Evolutionary conservation across 208 protist genomes (phyloP), one percentile per base, ranked within the genome.

Genomic region (Wallacemonas rigidus): DNA sequence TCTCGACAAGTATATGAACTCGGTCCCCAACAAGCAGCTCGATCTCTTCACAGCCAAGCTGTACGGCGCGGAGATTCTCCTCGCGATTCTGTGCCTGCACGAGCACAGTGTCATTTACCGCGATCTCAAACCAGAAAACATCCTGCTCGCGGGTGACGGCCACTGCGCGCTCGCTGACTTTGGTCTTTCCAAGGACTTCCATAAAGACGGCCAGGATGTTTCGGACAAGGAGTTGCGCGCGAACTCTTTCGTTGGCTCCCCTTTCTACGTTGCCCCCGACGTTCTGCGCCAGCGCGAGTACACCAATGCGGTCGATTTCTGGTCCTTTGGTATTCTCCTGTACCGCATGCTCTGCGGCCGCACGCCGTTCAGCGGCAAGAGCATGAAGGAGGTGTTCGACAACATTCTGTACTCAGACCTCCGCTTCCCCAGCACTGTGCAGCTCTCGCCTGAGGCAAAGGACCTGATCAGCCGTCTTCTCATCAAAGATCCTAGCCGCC

Each of bases 301-400:
- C 89, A 98, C 97, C 14, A 98, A 97, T 71, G 92, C 95, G 5
- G 95, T 99, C 6, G 98, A 99, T 80, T 99, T 98, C 86, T 99
- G 98, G 98, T 96, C 93, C 12, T 98, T 98, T 80, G 98, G 98
- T 54, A 98, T 98, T 64, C 72, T 99, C 9, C 81, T 99, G n/a
- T 99, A 98, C 85, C 96, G 98, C 75, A 98, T 99, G 96, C 76
- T 99, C 35, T 92, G 95, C 72, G 97, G 96, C 43, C 90, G 95
- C 55, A 87, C 95, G 47, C 97, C 97, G 15, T 99, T 99, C 79
- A 98, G 83, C 65, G 88, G 94, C 48, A 93, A 93, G 65, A 98
- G 89, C 72, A 96, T 96, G 87, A 92, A 93, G 69, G 92, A 95
- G 71, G 92, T 98, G 15, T 98, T 97, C 69, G 91, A 98, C 71